Conservation (phyloP, 768 basidiomycete genomes). For the Pleurotus platypus region DNA sequence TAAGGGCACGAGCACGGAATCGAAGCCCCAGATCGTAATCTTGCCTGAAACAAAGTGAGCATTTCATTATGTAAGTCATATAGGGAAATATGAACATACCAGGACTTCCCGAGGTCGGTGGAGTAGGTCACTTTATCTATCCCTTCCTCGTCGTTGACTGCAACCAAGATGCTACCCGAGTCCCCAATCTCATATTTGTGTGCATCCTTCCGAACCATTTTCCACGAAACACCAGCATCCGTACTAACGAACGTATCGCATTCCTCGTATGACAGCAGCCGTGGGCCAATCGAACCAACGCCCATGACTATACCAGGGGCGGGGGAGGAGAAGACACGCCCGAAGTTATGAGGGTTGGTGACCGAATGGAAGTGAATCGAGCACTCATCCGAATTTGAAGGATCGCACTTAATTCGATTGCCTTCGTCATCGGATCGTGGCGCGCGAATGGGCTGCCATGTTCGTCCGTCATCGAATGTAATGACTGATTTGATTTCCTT, state of each 20-base stretch:
- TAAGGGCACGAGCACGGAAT: conserved; percentile 71
- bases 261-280: conserved; percentile 76
- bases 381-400: conserved; percentile 55
- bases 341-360: conserved; percentile 88
- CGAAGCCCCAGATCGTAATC: conserved; percentile 65
- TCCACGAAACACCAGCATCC: conserved; percentile 87
- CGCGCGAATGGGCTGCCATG: conserved; percentile 68
- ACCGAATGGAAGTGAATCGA: conserved; percentile 92
- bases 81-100: conserved; percentile 48
- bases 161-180: conserved; percentile 72
- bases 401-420: conserved; percentile 58
- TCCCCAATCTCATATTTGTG: conserved; percentile 98
- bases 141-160: conserved; percentile 81
- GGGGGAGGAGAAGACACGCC: conserved; percentile 90
- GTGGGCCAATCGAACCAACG: conserved; percentile 88
- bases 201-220: conserved; percentile 68
- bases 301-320: conserved; percentile 96
- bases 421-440: conserved; percentile 59
- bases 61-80: neutral
- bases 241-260: conserved; percentile 92
- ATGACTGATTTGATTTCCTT: conserved; percentile 78
- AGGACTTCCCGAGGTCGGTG: conserved; percentile 75
- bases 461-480: conserved; percentile 88
- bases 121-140: conserved; percentile 74
- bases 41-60: conserved; percentile 44